A percentile compares a stretch with the other conserved stretches of the same genome.
These are phyloP conservation scores for Taiozyma onychis DNA, from an alignment of 1,139 yeast genomes.

Conservation along the genomic window DNA sequence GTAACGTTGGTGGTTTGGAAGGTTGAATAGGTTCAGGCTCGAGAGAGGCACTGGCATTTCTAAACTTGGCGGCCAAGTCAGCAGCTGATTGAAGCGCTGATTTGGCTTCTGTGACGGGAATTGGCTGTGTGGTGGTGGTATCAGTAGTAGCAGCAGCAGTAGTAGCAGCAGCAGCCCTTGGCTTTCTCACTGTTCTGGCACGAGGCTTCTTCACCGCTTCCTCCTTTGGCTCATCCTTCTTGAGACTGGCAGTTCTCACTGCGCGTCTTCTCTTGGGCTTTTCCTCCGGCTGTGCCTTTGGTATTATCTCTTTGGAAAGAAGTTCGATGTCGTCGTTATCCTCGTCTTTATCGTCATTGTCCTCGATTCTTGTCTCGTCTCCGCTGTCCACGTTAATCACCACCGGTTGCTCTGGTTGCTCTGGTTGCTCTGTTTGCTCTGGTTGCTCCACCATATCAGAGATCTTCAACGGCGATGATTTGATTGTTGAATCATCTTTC, in stretches of 20 bases:
- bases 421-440: too few relatives aligned
- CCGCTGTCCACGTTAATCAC: background rate
- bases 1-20: background rate
- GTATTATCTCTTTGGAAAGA: background rate
- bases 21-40: background rate
- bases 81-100: background rate
- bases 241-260: background rate
- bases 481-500: background rate
- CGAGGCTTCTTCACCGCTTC: background rate
- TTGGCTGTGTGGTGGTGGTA: background rate
- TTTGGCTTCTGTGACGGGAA: background rate
- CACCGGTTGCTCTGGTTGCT: background rate
- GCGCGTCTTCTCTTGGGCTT: background rate
- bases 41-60: background rate
- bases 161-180: background rate
- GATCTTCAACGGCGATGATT: background rate
- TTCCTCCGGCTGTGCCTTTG: background rate
- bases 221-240: background rate
- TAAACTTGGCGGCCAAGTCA: background rate
- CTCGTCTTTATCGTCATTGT: too few relatives aligned
- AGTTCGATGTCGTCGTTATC: background rate
- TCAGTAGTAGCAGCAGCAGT: too few relatives aligned
- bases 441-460: background rate
- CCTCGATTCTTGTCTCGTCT: too few relatives aligned
- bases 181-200: background rate